Conservation (phyloP, 2,329 filamentous ascomycete genomes). For the Fusarium neocosmosporiellum region DNA sequence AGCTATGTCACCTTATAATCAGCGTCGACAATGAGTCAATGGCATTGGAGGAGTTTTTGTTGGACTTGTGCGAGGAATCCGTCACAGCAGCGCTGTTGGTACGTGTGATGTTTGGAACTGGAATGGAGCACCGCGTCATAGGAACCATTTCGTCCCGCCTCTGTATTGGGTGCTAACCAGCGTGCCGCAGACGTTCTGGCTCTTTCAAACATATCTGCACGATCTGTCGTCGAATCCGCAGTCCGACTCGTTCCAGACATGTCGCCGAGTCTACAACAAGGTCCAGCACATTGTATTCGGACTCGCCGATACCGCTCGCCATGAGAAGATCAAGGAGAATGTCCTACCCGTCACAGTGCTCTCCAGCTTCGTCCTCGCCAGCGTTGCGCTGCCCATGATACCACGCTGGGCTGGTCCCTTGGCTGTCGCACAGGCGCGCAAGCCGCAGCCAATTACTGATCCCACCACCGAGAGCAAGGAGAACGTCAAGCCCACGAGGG, state of each 20-base stretch:
- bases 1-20: slow-evolving; percentile 88
- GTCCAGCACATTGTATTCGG: slow-evolving; percentile 91
- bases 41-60: slow-evolving; percentile 87
- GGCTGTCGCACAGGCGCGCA: slow-evolving; percentile 83
- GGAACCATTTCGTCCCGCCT: not conserved
- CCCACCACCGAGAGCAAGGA: slow-evolving; percentile 52
- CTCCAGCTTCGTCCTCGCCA: slow-evolving; percentile 82
- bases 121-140: slow-evolving; percentile 21
- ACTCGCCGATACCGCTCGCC: slow-evolving; percentile 72
- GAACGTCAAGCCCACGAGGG: slow-evolving; percentile 63
- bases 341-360: slow-evolving; percentile 82
- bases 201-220: slow-evolving; percentile 88
- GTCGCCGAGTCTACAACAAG: slow-evolving; percentile 86
- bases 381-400: slow-evolving; percentile 78
- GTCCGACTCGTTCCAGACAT: slow-evolving; percentile 83
- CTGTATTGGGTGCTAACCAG: slow-evolving; percentile 30
- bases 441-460: slow-evolving; percentile 65
- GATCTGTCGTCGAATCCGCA: slow-evolving; percentile 81
- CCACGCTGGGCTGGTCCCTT: slow-evolving; percentile 84
- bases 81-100: slow-evolving; percentile 86
- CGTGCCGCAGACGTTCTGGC: slow-evolving; percentile 79
- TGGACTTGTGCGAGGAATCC: slow-evolving; percentile 88
- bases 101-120: slow-evolving; percentile 49
- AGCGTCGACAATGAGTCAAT: slow-evolving; percentile 92
- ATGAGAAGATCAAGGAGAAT: slow-evolving; percentile 85